Conservation (phyloP, 768 basidiomycete genomes). For the Russula lepida region DNA sequence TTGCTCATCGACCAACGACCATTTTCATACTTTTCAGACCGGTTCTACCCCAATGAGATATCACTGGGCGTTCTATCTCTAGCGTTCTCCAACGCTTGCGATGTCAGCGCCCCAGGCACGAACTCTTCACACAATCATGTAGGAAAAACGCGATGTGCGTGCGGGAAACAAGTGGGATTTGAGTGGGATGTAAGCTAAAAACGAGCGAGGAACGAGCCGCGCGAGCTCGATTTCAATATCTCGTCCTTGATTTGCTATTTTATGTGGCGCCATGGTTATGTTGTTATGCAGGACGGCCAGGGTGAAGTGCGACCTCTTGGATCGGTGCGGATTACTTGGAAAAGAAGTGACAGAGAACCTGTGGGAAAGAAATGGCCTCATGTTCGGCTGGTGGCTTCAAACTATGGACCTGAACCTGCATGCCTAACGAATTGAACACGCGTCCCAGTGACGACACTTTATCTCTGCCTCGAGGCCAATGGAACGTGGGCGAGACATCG, state of each 20-base stretch:
- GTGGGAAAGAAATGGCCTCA: not conserved
- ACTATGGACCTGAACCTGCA: too few species aligned
- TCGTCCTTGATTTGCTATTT: not conserved
- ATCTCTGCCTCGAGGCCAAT: not conserved
- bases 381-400: not conserved
- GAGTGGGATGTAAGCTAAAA: too few species aligned
- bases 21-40: not conserved
- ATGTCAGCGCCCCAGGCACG: not conserved
- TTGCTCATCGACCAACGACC: not conserved
- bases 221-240: too few species aligned
- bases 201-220: too few species aligned
- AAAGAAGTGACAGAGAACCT: not conserved
- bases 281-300: not conserved
- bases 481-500: not conserved
- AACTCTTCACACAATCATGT: not conserved
- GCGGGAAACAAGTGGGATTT: too few species aligned
- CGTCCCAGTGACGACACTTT: too few species aligned
- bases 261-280: not conserved
- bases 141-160: too few species aligned
- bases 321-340: not conserved
- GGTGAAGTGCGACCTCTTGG: too few species aligned
- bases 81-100: not conserved
- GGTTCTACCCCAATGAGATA: not conserved
- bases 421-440: too few species aligned
- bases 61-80: not conserved